Evolutionary conservation across 331 rosid species (phyloP).

Genomic region (Malus hybrid): DNA sequence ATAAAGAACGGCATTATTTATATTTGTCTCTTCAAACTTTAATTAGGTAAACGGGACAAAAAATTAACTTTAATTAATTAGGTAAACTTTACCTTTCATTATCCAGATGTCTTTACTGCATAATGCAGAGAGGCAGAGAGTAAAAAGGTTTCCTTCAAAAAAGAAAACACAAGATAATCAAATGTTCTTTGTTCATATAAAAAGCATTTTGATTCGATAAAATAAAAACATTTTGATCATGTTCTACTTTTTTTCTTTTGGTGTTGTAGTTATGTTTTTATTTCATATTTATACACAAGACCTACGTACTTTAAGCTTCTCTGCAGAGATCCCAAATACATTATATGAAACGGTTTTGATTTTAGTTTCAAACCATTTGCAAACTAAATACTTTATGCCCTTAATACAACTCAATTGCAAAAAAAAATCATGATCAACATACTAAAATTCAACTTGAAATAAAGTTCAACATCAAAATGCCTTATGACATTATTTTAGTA

Average conservation of each 20-base stretch:
- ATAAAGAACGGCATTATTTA: neutral
- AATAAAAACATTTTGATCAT: neutral
- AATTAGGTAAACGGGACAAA: neutral
- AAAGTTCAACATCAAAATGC: too few relatives aligned
- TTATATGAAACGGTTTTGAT: neutral
- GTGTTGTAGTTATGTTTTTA: neutral
- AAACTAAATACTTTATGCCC: too few relatives aligned
- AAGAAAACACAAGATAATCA: too few relatives aligned
- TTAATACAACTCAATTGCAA: too few relatives aligned
- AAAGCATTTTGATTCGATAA: too few relatives aligned
- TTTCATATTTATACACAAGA: neutral
- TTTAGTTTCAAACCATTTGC: too few relatives aligned
- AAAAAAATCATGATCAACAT: too few relatives aligned
- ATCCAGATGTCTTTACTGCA: neutral
- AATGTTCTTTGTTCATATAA: too few relatives aligned
- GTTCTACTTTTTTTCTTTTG: neutral
- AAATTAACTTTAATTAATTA: neutral
- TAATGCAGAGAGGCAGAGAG: neutral
- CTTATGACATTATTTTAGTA: too few relatives aligned
- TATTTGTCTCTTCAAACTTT: neutral
- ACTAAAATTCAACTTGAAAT: too few relatives aligned
- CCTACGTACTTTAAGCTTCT: neutral
- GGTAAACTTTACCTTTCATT: neutral
- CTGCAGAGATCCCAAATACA: neutral
- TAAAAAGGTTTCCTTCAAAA: neutral